A percentile compares a stretch with the other conserved stretches of the same genome.
Conservation (phyloP, 176 grass and related monocot genomes). For the Melocanna baccifera region DNA sequence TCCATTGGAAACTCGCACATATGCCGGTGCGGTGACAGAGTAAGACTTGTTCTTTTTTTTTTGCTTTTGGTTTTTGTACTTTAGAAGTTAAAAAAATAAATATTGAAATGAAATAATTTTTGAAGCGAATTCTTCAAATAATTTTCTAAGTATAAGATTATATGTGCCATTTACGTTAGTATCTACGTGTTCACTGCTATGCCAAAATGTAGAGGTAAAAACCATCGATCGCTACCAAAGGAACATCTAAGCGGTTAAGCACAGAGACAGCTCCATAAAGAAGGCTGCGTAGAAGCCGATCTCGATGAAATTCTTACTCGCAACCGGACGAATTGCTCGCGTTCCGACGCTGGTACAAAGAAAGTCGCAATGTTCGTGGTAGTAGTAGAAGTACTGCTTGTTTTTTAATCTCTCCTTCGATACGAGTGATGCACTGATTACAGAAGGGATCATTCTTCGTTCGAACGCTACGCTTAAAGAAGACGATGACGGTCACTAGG, state of each 20-base stretch:
- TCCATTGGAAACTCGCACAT: not conserved
- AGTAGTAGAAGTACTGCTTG: not conserved
- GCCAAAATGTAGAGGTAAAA: no score
- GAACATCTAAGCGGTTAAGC: no score
- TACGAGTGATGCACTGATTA: not conserved
- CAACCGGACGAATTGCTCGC: not conserved
- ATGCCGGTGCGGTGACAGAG: not conserved
- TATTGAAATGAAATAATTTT: no score
- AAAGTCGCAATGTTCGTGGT: not conserved
- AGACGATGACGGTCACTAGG: not conserved
- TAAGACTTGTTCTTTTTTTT: no score
- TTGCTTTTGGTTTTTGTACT: no score
- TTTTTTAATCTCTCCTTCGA: not conserved
- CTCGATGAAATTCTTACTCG: not conserved
- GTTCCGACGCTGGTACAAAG: not conserved
- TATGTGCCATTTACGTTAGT: no score
- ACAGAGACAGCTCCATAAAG: not conserved
- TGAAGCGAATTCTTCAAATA: no score
- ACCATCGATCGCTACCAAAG: accelerated
- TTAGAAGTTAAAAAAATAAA: no score
- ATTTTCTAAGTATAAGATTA: accelerated
- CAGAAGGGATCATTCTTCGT: not conserved
- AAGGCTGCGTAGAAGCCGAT: not conserved
- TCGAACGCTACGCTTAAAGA: not conserved
- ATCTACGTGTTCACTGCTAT: no score